A percentile compares a stretch with the other conserved stretches of the same genome.
These are phyloP conservation scores for Pseudevernia furfuracea DNA, from an alignment of 495 filamentous ascomycete genomes.

Conservation along the genomic window DNA sequence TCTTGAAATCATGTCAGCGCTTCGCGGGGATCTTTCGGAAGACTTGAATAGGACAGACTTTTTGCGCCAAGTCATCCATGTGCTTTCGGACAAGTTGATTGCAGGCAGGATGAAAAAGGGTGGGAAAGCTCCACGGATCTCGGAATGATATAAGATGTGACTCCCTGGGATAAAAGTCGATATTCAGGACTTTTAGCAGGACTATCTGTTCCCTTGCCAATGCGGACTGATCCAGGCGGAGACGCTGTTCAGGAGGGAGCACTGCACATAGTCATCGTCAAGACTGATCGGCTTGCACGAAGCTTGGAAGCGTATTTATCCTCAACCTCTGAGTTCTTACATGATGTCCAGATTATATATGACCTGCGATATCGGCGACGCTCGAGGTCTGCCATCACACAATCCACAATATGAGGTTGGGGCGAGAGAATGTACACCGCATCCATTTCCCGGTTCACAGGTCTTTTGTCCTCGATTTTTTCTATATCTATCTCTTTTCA, in stretches of 20 bases:
- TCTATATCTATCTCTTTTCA: slow-evolving; percentile 64
- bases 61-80: slow-evolving; percentile 74
- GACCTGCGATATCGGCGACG: slow-evolving; percentile 64
- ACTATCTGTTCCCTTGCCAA: slow-evolving; percentile 66
- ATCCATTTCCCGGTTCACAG: slow-evolving; percentile 77
- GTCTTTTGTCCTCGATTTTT: slow-evolving; percentile 76
- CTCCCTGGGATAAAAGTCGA: slow-evolving; percentile 86
- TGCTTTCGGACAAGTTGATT: slow-evolving; percentile 74
- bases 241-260: slow-evolving; percentile 46
- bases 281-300: background rate
- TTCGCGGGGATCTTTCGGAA: background rate
- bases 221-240: slow-evolving; percentile 49
- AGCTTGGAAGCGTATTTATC: background rate
- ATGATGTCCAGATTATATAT: slow-evolving; percentile 78
- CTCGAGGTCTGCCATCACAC: slow-evolving; percentile 85
- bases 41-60: slow-evolving; percentile 45
- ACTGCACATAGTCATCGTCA: slow-evolving; percentile 31
- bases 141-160: slow-evolving; percentile 84
- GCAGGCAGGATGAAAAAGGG: slow-evolving; percentile 84
- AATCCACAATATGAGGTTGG: slow-evolving; percentile 79
- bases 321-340: slow-evolving; percentile 37
- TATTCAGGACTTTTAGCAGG: slow-evolving; percentile 62
- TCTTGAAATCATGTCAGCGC: slow-evolving; percentile 44
- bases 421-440: slow-evolving; percentile 88
- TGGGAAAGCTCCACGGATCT: slow-evolving; percentile 90